Base-by-base conservation (phyloP, 2,329 filamentous ascomycete genomes). In the Coniella lustricola region DNA sequence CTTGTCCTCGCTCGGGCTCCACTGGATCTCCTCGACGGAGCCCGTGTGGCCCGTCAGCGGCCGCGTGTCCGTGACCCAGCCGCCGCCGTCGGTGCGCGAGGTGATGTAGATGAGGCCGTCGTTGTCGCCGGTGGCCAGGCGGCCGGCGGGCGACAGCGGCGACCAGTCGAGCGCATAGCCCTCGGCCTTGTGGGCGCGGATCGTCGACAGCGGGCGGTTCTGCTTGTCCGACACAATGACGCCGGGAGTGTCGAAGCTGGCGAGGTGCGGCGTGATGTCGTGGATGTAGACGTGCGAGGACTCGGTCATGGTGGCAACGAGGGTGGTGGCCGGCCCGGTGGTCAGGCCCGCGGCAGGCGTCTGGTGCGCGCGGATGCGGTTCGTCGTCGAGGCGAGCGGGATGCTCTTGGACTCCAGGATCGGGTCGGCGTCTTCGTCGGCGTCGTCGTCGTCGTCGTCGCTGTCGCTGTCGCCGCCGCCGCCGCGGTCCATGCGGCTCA, bases 81-180 rank as follows among this genome's bases (percentile, higher is more conserved):
- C 86, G 45, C 90, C 93, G 51, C 87, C 89, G 62, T 93, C 87
- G 44, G 85, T 90, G 49, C 88, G 79, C 7, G 88, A 90, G 1
- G 91, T 96, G 52, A 84, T 75, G 67, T 90, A 97, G 63, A 98
- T 96, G 53, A 85, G 74, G 51, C 93, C 93, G 56, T 90, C 78
- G 62, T 90, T 89, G 68, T 98, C 93, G 55, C 93, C 93, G 0
- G 91, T 96, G 39, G 95, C 70, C 3, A 98, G 81, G 68, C 91
- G 93, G 51, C 90, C 90, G 40, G 83, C 77, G 0, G 89, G 81
- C 39, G 87, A 77, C 9, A 88, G 66, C 1, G 89, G 87, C 21
- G 90, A 95, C 93, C 93, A 98, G 69, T 96, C 93, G n/a, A 98
- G 69, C 0, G 89, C 93, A 65, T 97, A 98, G 42, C 93, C 93